These are phyloP conservation scores for Magnaporthiopsis rhizophila DNA, from an alignment of 2,329 filamentous ascomycete species.

Conservation along the genomic window DNA sequence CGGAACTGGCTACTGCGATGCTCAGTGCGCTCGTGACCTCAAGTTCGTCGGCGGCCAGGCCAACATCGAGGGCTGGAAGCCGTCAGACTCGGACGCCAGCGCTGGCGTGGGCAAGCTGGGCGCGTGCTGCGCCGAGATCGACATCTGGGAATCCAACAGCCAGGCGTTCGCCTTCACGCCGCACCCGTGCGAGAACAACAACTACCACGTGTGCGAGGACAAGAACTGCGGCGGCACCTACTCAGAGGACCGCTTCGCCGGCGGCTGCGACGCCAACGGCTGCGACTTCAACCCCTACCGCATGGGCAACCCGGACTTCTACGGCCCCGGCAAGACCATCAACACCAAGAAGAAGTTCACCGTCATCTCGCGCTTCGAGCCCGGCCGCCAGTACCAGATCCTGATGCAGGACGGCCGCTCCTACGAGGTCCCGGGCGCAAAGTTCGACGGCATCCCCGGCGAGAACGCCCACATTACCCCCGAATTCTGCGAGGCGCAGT, in stretches of 20 bases:
- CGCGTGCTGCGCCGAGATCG: slow-evolving; percentile 46
- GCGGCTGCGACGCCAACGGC: slow-evolving; percentile 56
- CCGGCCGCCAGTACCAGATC: slow-evolving; percentile 40
- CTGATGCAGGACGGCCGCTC: slow-evolving; percentile 51
- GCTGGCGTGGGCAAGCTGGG: slow-evolving; percentile 36
- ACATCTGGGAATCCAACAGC: slow-evolving; percentile 51
- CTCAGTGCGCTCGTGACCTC: slow-evolving; percentile 36
- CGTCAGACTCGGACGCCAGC: slow-evolving; percentile 39
- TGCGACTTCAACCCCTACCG: slow-evolving; percentile 63
- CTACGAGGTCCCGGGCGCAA: slow-evolving; percentile 36
- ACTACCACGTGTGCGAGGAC: slow-evolving; percentile 39
- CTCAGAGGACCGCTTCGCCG: slow-evolving; percentile 42
- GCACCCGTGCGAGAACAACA: slow-evolving; percentile 46
- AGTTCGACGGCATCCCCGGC: slow-evolving; percentile 17
- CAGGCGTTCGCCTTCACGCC: slow-evolving; percentile 54
- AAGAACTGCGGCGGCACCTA: slow-evolving; percentile 40
- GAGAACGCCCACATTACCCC: slow-evolving; percentile 36
- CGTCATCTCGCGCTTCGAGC: slow-evolving; percentile 52
- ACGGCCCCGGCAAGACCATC: slow-evolving; percentile 47
- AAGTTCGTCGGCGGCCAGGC: slow-evolving; percentile 37
- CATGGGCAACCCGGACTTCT: slow-evolving; percentile 52
- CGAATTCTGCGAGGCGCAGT: slow-evolving; percentile 46
- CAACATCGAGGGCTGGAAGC: slow-evolving; percentile 33
- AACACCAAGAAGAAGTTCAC: slow-evolving; percentile 51
- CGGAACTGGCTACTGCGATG: slow-evolving; percentile 46